Evolutionary conservation across 1,284 basidiomycete species (phyloP), one percentile per base, ranked within the genome.

Genomic region (Cutaneotrichosporon arboriforme): DNA sequence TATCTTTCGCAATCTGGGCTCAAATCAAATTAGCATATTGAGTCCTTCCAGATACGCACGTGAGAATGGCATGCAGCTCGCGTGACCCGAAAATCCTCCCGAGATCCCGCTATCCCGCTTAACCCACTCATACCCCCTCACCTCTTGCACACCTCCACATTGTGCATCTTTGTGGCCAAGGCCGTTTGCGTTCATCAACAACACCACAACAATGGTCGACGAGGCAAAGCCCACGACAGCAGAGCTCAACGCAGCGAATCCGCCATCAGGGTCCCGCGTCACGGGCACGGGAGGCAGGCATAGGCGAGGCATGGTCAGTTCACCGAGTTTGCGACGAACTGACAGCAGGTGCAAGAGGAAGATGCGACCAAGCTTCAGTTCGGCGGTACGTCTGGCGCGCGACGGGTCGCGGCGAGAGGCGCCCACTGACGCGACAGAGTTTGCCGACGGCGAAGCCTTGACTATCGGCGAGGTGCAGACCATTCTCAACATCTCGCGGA

Each of bases 291-390:
- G 20, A 33, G 44, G 36, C 14, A 39, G 43, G 36, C 49, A 51
- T 18, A 34, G 40, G 40, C 36, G 52, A 1, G 52, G 47, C 3
- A 36, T 36, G 33, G 52, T 54, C 18, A 40, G 47, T 49, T 8
- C 12, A 23, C 12, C 22, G 26, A 7, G 26, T 7, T n/a, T 14
- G 44, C 41, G n/a, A n/a, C n/a, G n/a, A 34, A 22, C 34, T 51
- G 31, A 44, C 46, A 13, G 2, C 50, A 70, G 68, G 54, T 63
- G 15, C 60, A 58, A 20, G 71, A 73, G 41, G 71, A 73, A 47
- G 71, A 73, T 56, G 71, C 71, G 33, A 72, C 69, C 21, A 73
- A 73, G 57, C 59, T 73, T 20, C 69, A 73, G 57, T 73, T 73
- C 46, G 71, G 71, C 54, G 70, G 70, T 68, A 22, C 3, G 54